Conservation (phyloP, 2,329 filamentous ascomycete genomes). For the Sordariomycetes sp. region DNA sequence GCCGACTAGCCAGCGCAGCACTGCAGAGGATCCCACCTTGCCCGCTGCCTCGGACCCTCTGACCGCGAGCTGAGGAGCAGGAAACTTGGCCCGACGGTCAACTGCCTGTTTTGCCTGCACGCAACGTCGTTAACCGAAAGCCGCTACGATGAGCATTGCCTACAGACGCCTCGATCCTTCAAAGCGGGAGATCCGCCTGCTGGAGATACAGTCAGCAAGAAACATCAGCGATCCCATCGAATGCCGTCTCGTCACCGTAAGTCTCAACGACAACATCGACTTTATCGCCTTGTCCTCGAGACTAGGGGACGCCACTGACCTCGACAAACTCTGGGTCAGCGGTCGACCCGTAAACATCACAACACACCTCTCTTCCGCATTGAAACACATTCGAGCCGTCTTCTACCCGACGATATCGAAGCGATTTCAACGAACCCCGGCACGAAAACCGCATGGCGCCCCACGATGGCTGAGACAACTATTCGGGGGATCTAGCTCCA, state of each 20-base stretch:
- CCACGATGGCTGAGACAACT: slow-evolving; percentile 9
- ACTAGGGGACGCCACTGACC: slow-evolving; percentile 9
- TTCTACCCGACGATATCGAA: slow-evolving; percentile 14
- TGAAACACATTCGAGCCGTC: slow-evolving; percentile 14
- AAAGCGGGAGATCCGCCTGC: slow-evolving; percentile 14
- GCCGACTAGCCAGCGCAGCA: too few relatives aligned
- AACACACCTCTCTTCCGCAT: slow-evolving; percentile 11
- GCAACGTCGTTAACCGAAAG: too few relatives aligned
- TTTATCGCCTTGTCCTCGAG: slow-evolving; percentile 12
- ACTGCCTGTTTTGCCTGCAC: too few relatives aligned
- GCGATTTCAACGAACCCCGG: slow-evolving; percentile 8
- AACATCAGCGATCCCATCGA: slow-evolving; percentile 11
- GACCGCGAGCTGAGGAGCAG: too few relatives aligned
- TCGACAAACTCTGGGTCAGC: slow-evolving; percentile 12
- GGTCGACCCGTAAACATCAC: slow-evolving; percentile 10
- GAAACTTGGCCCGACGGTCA: too few relatives aligned
- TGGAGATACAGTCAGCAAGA: slow-evolving; percentile 13
- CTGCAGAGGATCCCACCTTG: too few relatives aligned
- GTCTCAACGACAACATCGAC: slow-evolving; percentile 9
- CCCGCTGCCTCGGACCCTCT: too few relatives aligned
- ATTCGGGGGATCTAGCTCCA: slow-evolving; percentile 4
- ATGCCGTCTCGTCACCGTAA: slow-evolving; percentile 14
- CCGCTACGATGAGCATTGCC: slow-evolving; percentile 4
- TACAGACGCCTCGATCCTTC: slow-evolving; percentile 11
- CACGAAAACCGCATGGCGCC: slow-evolving; percentile 6